Conservation (phyloP, 2,329 filamentous ascomycete species). For the Alternaria dauci region DNA sequence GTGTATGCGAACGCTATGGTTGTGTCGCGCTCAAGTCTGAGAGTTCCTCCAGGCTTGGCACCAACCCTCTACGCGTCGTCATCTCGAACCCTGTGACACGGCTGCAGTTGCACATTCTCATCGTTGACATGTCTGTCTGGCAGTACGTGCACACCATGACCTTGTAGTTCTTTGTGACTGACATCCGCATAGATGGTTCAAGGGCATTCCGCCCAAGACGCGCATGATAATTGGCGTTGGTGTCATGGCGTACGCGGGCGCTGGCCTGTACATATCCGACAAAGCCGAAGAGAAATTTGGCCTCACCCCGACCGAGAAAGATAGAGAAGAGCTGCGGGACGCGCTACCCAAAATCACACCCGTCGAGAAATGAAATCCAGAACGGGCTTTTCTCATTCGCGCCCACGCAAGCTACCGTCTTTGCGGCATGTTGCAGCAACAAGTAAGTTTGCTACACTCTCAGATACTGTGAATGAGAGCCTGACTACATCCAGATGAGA, state of each 20-base stretch:
- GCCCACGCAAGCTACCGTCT: background rate
- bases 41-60: slow-evolving; percentile 12
- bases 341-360: slow-evolving; percentile 67
- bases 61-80: slow-evolving; percentile 9
- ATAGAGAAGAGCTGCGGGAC: slow-evolving; percentile 71
- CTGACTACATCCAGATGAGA: too few species aligned
- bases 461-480: background rate
- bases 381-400: background rate
- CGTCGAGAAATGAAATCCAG: slow-evolving; percentile 31
- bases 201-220: slow-evolving; percentile 73
- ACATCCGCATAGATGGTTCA: slow-evolving; percentile 61
- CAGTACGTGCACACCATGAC: slow-evolving; percentile 35
- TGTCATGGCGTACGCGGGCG: slow-evolving; percentile 77
- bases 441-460: background rate
- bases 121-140: slow-evolving; percentile 47
- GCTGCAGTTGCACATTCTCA: slow-evolving; percentile 4
- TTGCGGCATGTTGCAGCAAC: background rate
- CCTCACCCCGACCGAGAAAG: slow-evolving; percentile 74
- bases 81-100: slow-evolving; percentile 10
- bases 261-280: slow-evolving; percentile 78
- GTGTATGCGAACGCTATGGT: background rate
- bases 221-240: slow-evolving; percentile 76
- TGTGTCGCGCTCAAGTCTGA: background rate
- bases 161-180: background rate
- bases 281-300: slow-evolving; percentile 76